phyloP scores from a whole-genome alignment of 2,329 filamentous ascomycete species.

The Epichloe sp. region DNA sequence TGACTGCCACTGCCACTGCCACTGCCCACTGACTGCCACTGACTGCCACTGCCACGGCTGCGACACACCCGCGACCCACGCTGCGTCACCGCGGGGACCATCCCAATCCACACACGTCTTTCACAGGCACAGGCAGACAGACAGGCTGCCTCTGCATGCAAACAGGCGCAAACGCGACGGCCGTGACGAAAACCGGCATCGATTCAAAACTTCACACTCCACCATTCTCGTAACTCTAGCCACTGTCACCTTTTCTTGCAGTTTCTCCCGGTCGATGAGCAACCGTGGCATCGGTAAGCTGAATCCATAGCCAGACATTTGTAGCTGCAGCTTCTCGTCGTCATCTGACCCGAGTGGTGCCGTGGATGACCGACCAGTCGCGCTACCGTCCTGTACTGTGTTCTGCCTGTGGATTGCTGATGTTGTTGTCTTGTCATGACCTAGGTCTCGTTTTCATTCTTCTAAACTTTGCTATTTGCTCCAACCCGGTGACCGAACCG shows the following conservation, averaged over 20 bases:
- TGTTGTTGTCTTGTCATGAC: neutral
- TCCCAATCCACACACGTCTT: neutral
- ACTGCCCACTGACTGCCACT: neutral
- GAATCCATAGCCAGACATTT: neutral
- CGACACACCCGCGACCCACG: conserved; percentile 1
- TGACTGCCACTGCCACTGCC: neutral
- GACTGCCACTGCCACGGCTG: neutral
- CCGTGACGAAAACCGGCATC: neutral
- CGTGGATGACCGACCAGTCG: neutral
- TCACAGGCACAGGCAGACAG: neutral
- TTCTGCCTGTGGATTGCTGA: neutral
- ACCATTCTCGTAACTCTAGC: neutral
- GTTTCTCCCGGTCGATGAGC: no score
- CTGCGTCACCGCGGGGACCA: conserved; percentile 14
- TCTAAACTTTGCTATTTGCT: neutral
- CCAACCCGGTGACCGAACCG: neutral
- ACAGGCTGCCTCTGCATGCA: neutral
- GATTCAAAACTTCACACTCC: neutral
- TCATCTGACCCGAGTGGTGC: neutral
- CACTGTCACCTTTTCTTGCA: no score
- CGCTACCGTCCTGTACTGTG: neutral
- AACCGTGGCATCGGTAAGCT: neutral
- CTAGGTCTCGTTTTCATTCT: neutral
- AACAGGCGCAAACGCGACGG: neutral
- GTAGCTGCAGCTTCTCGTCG: neutral